These are phyloP conservation scores for Pythium biforme DNA, from an alignment of 352 stramenopile species.

Conservation along the genomic window DNA sequence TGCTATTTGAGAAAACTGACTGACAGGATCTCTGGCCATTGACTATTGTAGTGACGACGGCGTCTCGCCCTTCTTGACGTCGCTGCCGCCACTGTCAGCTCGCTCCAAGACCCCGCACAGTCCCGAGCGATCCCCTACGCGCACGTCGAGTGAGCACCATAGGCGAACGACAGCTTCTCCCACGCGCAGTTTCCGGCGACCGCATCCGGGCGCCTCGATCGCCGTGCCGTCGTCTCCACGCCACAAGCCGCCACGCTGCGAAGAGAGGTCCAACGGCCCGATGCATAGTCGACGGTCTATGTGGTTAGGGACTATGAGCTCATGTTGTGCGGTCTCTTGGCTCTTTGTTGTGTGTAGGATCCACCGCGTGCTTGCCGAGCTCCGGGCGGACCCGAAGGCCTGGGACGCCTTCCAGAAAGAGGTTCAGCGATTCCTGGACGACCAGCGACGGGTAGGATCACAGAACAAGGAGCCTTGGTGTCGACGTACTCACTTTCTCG, in stretches of 20 bases:
- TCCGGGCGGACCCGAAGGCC: conserved; percentile 51
- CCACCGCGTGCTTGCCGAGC: conserved; percentile 45
- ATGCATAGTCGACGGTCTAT: not conserved
- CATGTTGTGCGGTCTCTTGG: not conserved
- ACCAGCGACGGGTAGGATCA: conserved; percentile 38
- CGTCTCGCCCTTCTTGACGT: conserved; percentile 9
- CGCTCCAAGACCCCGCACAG: conserved; percentile 3
- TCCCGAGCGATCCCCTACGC: conserved; percentile 6
- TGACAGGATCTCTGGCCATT: not conserved
- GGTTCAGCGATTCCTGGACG: conserved; percentile 37
- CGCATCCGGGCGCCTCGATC: conserved; percentile 10
- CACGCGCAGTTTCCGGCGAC: not conserved
- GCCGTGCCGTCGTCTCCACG: conserved; percentile 20
- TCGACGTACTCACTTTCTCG: not conserved
- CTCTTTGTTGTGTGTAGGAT: conserved; percentile 34
- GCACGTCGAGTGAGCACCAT: not conserved
- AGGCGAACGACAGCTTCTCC: not conserved
- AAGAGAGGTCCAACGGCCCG: conserved; percentile 25
- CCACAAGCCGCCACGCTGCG: conserved; percentile 22
- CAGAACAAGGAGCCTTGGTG: not conserved
- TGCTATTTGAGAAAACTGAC: not conserved
- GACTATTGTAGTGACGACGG: conserved; percentile 12
- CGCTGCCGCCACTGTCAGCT: conserved; percentile 15
- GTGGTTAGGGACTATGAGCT: no score
- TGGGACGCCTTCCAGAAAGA: conserved; percentile 60